Evolutionary conservation across 352 stramenopile species (phyloP).

Genomic region (Phytopythium delawarense): DNA sequence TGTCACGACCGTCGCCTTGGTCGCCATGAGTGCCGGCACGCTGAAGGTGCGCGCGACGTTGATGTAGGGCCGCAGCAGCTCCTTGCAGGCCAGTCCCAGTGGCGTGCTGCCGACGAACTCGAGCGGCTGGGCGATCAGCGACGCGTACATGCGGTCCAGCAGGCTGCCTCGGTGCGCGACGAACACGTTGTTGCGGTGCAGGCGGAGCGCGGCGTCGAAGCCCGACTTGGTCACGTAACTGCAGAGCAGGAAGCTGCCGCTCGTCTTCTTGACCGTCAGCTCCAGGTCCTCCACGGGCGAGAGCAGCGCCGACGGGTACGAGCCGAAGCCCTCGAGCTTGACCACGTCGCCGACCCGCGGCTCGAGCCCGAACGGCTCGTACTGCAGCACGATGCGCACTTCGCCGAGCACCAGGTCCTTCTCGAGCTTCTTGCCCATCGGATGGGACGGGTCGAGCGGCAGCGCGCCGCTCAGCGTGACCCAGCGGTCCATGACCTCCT

Average conservation of each 20-base stretch:
- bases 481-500: conserved; percentile 79
- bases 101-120: conserved; percentile 68
- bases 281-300: conserved; percentile 64
- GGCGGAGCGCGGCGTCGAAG: conserved; percentile 52
- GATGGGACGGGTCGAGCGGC: conserved; percentile 7
- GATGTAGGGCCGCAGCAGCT: conserved; percentile 59
- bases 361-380: conserved; percentile 78
- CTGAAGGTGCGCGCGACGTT: conserved; percentile 70
- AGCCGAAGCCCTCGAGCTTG: conserved; percentile 73
- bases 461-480: conserved; percentile 56
- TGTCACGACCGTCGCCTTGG: conserved; percentile 63
- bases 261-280: conserved; percentile 79
- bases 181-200: conserved; percentile 80
- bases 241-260: conserved; percentile 73
- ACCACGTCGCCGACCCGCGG: conserved; percentile 64
- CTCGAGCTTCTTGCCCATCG: conserved; percentile 35
- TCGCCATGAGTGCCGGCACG: conserved; percentile 55
- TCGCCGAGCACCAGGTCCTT: conserved; percentile 59
- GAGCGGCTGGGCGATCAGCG: conserved; percentile 59
- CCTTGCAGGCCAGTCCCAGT: conserved; percentile 48
- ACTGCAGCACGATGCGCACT: conserved; percentile 74
- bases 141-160: conserved; percentile 65
- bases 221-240: conserved; percentile 60
- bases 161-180: conserved; percentile 68
- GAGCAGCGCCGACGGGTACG: conserved; percentile 65